Evolutionary conservation across 1,284 basidiomycete genomes (phyloP), one percentile per base, ranked within the genome.

Genomic region (Porodaedalea pini): DNA sequence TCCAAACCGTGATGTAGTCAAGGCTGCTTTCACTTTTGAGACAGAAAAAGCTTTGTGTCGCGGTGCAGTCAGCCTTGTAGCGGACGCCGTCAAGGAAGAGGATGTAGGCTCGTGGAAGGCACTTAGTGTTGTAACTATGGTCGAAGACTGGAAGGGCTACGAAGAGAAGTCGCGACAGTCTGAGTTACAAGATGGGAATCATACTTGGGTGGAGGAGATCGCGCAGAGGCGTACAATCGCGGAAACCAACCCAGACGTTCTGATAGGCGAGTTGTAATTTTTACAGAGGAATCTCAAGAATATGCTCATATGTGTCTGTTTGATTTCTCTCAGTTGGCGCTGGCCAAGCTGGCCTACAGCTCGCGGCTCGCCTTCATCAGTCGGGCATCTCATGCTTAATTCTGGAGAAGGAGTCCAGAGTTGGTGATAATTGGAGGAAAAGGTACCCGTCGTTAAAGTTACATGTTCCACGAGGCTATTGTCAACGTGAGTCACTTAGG

Each of bases 351-450:
- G 82, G 81, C 0, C 68, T 85, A 13, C 74, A 73, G 27, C 62
- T 77, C 8, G 80, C 78, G 8, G 79, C 81, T 13, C 71, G 79
- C 13, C 76, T 83, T 57, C 74, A 73, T 50, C 73, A 78, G 52
- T 75, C 82, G 68, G 72, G 76, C 23, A 74, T 84, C 3, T 69
- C 71, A 2, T 65, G 75, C 0, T 66, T 84, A 10, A 67, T 83
- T 3, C 67, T 84, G 25, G 82, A 85, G 60, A 69, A 67, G 32
- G 69, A 74, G 37, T 60, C 69, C 27, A 68, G 76, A 3, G 67
- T 84, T 3, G 82, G 83, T 4, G 80, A 82, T 64, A 75, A 73
- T 60, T 84, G 81, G 82, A 66, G 80, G 32, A 70, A 73, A 23
- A 72, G 81, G 13, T 82, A 84, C 64, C 73, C 77, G 36, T 73